These are phyloP conservation scores for Iris macrosiphon DNA, from an alignment of 106 monocot genomes.

Conservation along the genomic window DNA sequence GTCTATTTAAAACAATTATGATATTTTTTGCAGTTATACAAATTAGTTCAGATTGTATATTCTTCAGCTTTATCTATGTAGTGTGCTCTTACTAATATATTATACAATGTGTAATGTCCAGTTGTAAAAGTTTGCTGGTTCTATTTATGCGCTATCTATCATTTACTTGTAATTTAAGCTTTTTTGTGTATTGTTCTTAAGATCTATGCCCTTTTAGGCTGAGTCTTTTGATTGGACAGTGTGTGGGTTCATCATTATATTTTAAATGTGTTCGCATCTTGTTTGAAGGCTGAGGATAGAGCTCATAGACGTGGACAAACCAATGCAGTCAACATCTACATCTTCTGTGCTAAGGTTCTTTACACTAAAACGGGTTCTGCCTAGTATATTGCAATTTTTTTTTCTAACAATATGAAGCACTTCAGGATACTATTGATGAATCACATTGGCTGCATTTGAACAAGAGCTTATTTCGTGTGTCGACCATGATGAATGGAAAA, in stretches of 20 bases:
- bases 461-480: slow-evolving; percentile 80
- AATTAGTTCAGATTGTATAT: no score
- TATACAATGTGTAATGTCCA: no score
- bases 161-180: no score
- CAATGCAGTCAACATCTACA: slow-evolving; percentile 97
- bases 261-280: slow-evolving; percentile 2
- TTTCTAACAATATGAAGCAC: slow-evolving; percentile 8
- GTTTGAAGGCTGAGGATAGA: slow-evolving; percentile 90
- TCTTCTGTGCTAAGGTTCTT: slow-evolving; percentile 87
- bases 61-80: no score
- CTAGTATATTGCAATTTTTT: background rate
- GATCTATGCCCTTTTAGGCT: no score
- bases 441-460: slow-evolving; percentile 80
- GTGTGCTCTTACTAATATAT: no score
- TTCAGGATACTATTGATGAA: slow-evolving; percentile 79
- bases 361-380: background rate
- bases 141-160: no score
- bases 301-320: slow-evolving; percentile 91
- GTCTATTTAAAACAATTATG: no score
- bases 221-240: background rate
- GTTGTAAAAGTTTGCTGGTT: no score
- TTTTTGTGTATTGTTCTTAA: no score
- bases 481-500: slow-evolving; percentile 93
- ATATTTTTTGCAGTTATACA: no score
- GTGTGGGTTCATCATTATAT: background rate